Conservation (phyloP, 306 rosid genomes). For the Herpetospermum pedunculosum region DNA sequence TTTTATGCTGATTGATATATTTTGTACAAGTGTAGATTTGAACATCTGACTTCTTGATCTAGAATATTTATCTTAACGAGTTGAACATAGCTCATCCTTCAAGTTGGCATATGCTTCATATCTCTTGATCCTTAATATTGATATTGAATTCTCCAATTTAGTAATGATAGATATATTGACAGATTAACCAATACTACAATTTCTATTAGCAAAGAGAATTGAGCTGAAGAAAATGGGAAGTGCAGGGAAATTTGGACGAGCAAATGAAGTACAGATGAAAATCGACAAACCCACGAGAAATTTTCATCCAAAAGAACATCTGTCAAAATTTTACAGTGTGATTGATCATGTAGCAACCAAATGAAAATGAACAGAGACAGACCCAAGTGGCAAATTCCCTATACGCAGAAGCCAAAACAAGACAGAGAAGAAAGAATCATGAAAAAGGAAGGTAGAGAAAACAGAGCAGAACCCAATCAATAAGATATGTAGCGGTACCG, state of each 20-base stretch:
- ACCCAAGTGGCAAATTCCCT: neutral
- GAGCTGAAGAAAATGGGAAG: neutral
- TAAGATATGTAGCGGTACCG: neutral
- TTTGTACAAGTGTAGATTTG: too few relatives aligned
- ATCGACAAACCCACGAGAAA: neutral
- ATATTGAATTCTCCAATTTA: too few relatives aligned
- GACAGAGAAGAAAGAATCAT: neutral
- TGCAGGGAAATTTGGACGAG: neutral
- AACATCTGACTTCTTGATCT: too few relatives aligned
- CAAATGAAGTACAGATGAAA: neutral
- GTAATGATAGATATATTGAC: too few relatives aligned
- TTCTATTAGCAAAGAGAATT: neutral
- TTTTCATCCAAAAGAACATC: neutral
- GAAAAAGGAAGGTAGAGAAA: neutral
- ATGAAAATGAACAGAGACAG: neutral
- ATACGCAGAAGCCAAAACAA: neutral
- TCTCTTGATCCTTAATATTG: neutral
- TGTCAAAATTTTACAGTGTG: neutral
- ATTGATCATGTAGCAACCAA: neutral
- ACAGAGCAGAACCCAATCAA: neutral
- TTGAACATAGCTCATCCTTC: too few relatives aligned
- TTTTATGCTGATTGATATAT: neutral
- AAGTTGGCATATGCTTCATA: neutral
- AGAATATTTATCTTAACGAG: too few relatives aligned
- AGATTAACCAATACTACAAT: too few relatives aligned